Percentiles rank a stretch among this genome's conserved stretches.
Conservation (phyloP, 2,329 filamentous ascomycete genomes). For the Fusarium sp. region DNA sequence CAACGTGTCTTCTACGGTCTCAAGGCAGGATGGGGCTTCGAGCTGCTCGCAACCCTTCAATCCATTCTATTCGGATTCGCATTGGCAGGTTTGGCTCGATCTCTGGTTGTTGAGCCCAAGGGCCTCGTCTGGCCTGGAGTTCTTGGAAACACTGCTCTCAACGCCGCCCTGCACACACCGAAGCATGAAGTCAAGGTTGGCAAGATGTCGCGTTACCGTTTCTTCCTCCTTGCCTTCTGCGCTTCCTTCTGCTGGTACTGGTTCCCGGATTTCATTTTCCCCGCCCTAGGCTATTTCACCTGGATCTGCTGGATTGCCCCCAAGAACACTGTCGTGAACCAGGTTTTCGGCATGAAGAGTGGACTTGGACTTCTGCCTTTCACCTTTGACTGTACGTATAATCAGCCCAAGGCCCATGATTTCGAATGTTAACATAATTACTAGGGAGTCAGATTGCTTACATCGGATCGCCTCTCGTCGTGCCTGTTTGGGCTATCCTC, state of each 20-base stretch:
- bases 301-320: slow-evolving; percentile 63
- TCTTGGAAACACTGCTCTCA: slow-evolving; percentile 60
- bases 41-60: slow-evolving; percentile 59
- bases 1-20: slow-evolving; percentile 57
- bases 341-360: slow-evolving; percentile 60
- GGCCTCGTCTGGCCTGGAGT: slow-evolving; percentile 65
- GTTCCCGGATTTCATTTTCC: slow-evolving; percentile 61
- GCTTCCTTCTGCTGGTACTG: slow-evolving; percentile 60
- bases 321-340: slow-evolving; percentile 58
- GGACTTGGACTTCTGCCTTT: slow-evolving; percentile 54
- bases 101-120: slow-evolving; percentile 58
- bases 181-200: slow-evolving; percentile 47
- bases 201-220: slow-evolving; percentile 54
- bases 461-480: slow-evolving; percentile 55
- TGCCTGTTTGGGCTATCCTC: slow-evolving; percentile 58
- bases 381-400: slow-evolving; percentile 54
- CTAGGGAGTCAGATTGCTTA: slow-evolving; percentile 50
- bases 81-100: slow-evolving; percentile 58
- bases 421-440: background rate
- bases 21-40: slow-evolving; percentile 59
- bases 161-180: slow-evolving; percentile 54
- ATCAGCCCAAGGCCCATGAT: background rate
- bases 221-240: slow-evolving; percentile 56
- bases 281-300: slow-evolving; percentile 57
- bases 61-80: slow-evolving; percentile 65